These are phyloP conservation scores for Debaryomycetaceae sp. DNA, from an alignment of 1,139 yeast genomes.

Conservation along the genomic window DNA sequence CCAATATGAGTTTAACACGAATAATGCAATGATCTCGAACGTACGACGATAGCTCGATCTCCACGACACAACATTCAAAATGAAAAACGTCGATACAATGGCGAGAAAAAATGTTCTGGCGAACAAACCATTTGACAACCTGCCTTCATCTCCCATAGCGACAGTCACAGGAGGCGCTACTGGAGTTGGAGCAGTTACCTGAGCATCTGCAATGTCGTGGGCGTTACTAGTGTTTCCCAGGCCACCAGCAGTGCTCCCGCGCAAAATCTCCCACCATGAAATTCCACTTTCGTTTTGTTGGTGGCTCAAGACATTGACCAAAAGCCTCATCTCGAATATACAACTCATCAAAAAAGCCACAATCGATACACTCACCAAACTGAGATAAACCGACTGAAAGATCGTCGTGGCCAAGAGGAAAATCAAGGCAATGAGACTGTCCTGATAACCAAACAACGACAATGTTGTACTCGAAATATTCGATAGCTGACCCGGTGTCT, in stretches of 20 bases:
- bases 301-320: slow-evolving; percentile 63
- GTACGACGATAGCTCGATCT: slow-evolving; percentile 49
- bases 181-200: slow-evolving; percentile 11
- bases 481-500: slow-evolving; percentile 73
- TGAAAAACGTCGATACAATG: slow-evolving; percentile 54
- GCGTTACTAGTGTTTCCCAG: slow-evolving; percentile 1
- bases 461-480: slow-evolving; percentile 31
- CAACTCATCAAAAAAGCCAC: slow-evolving; percentile 66
- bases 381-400: slow-evolving; percentile 53
- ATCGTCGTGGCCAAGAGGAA: slow-evolving; percentile 58
- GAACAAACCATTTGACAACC: slow-evolving; percentile 56
- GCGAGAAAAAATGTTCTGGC: slow-evolving; percentile 58
- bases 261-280: slow-evolving; percentile 59
- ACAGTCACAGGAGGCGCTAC: slow-evolving; percentile 9
- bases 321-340: slow-evolving; percentile 73
- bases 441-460: slow-evolving; percentile 69
- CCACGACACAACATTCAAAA: slow-evolving; percentile 62
- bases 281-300: slow-evolving; percentile 73
- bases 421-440: slow-evolving; percentile 62
- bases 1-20: slow-evolving; percentile 72
- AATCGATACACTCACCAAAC: slow-evolving; percentile 68
- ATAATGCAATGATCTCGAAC: slow-evolving; percentile 54
- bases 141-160: slow-evolving; percentile 37
- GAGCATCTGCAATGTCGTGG: slow-evolving; percentile 6
- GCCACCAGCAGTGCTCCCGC: no score